These are phyloP conservation scores for Trifolium dubium DNA, from an alignment of 306 rosid genomes.

Conservation along the genomic window DNA sequence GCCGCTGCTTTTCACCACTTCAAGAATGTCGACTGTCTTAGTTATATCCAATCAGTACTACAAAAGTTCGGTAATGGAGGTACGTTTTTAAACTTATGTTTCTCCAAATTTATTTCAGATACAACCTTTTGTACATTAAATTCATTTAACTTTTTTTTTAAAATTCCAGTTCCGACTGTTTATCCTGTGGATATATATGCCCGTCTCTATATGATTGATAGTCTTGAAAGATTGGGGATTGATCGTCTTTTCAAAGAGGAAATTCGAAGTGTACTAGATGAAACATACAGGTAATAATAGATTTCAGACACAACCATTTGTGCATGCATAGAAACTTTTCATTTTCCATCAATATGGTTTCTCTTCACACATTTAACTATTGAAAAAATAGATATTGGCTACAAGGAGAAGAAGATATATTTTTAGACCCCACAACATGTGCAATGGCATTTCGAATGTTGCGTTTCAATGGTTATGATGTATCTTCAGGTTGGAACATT, in stretches of 20 bases:
- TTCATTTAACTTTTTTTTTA: not conserved
- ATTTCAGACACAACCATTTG: constrained; percentile 9
- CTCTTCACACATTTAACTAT: constrained; percentile 14
- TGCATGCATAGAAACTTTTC: not conserved
- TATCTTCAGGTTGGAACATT: constrained; percentile 60
- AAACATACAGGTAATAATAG: constrained; percentile 66
- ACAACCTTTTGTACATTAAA: constrained; percentile 13
- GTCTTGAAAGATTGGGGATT: constrained; percentile 77
- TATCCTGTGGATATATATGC: constrained; percentile 74
- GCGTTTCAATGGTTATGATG: constrained; percentile 70
- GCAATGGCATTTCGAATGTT: constrained; percentile 81
- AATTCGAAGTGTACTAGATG: constrained; percentile 65
- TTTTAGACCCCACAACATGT: constrained; percentile 67
- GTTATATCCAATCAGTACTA: constrained; percentile 58
- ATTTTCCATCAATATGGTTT: not conserved
- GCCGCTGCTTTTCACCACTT: constrained; percentile 66
- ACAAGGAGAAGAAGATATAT: constrained; percentile 69
- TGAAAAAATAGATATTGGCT: constrained; percentile 59
- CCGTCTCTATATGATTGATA: constrained; percentile 73
- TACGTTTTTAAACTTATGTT: constrained; percentile 24
- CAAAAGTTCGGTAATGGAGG: constrained; percentile 75
- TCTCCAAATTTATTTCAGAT: not conserved
- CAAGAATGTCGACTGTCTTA: constrained; percentile 67
- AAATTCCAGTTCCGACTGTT: constrained; percentile 71
- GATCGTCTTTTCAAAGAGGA: constrained; percentile 69